Evolutionary conservation across 2,329 filamentous ascomycete genomes (phyloP), one percentile per base, ranked within the genome.

Genomic region (Aspergillus versicolor): DNA sequence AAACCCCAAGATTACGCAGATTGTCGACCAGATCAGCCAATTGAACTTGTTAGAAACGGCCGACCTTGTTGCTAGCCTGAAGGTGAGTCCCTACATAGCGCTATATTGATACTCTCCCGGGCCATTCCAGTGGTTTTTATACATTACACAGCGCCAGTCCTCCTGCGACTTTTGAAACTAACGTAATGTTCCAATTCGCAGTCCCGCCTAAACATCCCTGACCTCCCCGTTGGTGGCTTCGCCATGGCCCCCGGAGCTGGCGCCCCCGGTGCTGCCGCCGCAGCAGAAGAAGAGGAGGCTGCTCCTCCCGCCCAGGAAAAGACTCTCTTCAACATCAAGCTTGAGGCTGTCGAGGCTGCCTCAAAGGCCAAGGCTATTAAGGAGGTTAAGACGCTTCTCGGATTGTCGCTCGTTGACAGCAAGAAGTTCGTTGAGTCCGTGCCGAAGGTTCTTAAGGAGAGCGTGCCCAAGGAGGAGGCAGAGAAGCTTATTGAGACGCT

Each of bases 351-450:
- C 75, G 95, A 99, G 52, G 83, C 92, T 27, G 83, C 79, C 50
- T 81, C 93, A 64, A 99, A 99, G 84, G 92, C 95, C 70, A 99
- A 99, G 89, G 83, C 99, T 70, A 99, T 99, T 84, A 99, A 99
- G 86, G 94, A 99, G 82, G 85, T 99, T 81, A 99, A 99, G 87
- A 88, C 86, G 71, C 84, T 99, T 86, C 82, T 99, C 60, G 94
- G 94, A 43, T 80, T 99, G 73, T 95, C 90, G 75, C 84, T 99
- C 81, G 95, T 99, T 67, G 94, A 99, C 79, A 96, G 91, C 81
- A 99, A 99, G 89, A 99, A 99, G 83, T 99, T 99, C 72, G 94
- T 99, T 65, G 94, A 99, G 84, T 91, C 90, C 73, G 92, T 90
- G 67, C 94, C 94, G 63, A 99, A 99, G 88, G 81, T 91, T 77